Percentiles rank a stretch among this genome's conserved stretches.
Conservation (phyloP, 495 filamentous ascomycete genomes). For the Glonium stellatum region DNA sequence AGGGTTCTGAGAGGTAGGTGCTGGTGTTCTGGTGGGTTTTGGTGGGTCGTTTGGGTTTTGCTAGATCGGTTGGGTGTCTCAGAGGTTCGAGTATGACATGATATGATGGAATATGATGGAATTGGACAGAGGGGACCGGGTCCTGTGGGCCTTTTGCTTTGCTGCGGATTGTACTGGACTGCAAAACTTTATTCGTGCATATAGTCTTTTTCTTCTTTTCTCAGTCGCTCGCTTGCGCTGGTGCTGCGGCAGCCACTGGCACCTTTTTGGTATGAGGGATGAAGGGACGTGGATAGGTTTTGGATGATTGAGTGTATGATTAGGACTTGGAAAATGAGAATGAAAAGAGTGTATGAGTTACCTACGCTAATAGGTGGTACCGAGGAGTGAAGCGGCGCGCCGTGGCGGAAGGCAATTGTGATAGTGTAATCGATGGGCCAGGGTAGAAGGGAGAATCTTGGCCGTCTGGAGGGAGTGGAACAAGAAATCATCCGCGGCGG, state of each 20-base stretch:
- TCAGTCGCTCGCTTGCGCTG: background rate
- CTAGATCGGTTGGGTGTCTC: background rate
- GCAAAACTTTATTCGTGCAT: background rate
- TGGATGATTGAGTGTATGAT: background rate
- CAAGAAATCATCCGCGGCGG: too few species aligned
- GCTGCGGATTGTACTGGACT: background rate
- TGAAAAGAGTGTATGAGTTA: too few species aligned
- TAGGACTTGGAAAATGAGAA: background rate
- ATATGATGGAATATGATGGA: too few species aligned
- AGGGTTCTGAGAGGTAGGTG: background rate
- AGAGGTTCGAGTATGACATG: too few species aligned
- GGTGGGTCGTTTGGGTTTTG: background rate
- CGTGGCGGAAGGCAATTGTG: too few species aligned
- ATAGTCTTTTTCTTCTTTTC: background rate
- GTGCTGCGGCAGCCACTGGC: background rate
- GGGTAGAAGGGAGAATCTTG: too few species aligned
- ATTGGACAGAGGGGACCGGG: background rate
- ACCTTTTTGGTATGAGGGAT: background rate
- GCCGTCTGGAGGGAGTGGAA: too few species aligned
- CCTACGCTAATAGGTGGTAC: too few species aligned
- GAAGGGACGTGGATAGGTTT: background rate
- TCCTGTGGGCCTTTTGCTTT: background rate
- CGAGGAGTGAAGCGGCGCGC: too few species aligned
- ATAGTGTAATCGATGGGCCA: too few species aligned
- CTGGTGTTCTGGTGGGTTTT: background rate